phyloP scores from a whole-genome alignment of 768 basidiomycete genomes.

The Mycena galopus region DNA sequence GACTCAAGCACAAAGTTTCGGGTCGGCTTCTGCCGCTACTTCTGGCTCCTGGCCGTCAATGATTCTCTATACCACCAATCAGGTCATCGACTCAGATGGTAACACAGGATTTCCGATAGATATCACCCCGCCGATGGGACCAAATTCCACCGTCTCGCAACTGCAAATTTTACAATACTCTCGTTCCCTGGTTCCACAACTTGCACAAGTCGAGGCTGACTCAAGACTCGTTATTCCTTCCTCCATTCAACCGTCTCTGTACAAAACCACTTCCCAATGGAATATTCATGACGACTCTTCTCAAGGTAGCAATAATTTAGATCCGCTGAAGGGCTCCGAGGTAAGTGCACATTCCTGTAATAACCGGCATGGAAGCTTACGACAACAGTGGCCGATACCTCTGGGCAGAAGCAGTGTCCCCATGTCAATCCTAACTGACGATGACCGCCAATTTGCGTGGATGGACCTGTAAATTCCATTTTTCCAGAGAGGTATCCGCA shows the following conservation, averaged over 20 bases:
- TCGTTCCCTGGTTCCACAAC: neutral
- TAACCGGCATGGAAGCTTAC: neutral
- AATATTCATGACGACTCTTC: no score
- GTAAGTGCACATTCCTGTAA: neutral
- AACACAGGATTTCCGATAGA: neutral
- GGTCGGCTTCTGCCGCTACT: no score
- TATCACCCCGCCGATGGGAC: neutral
- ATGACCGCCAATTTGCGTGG: neutral
- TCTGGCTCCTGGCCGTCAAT: neutral
- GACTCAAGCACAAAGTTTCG: no score
- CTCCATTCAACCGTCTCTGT: neutral
- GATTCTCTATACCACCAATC: neutral
- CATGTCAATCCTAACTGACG: neutral
- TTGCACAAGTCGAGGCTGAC: neutral
- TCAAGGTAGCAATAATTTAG: no score
- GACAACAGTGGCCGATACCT: neutral
- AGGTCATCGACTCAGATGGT: neutral
- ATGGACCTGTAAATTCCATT: slow-evolving; percentile 3
- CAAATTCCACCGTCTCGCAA: neutral
- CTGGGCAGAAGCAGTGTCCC: neutral
- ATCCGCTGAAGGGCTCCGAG: neutral
- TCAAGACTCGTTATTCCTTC: neutral
- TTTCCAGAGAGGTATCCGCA: no score
- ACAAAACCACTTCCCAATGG: neutral
- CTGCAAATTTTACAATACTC: neutral